phyloP scores from a whole-genome alignment of 306 rosid genomes.

The Cucumis hystrix region DNA sequence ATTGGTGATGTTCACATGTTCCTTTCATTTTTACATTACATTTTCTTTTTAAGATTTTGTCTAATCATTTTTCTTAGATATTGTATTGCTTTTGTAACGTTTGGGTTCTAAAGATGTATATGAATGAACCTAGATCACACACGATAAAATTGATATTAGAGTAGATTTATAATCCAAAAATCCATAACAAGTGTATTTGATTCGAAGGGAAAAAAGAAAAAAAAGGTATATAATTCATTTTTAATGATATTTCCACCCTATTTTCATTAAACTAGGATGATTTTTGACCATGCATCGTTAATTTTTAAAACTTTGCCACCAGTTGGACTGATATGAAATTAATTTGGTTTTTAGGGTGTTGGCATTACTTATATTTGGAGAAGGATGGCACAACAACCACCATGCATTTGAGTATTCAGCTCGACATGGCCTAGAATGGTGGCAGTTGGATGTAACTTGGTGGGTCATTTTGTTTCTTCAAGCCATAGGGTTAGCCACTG shows the following conservation, averaged over 20 bases:
- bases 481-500: constrained; percentile 39
- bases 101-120: no score
- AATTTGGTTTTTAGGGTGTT: constrained; percentile 23
- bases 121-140: no score
- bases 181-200: no score
- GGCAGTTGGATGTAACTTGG: constrained; percentile 66
- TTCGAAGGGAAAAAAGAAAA: no score
- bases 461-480: constrained; percentile 31
- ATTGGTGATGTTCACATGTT: constrained; percentile 27
- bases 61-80: neutral
- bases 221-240: no score
- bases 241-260: no score
- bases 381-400: constrained; percentile 73
- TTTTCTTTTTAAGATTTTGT: neutral
- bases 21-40: neutral
- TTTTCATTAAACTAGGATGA: no score
- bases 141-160: no score
- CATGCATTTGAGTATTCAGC: constrained; percentile 69
- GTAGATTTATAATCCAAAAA: no score
- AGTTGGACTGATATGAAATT: no score
- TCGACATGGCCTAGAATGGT: constrained; percentile 60
- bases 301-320: neutral
- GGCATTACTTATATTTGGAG: constrained; percentile 51
- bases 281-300: neutral
- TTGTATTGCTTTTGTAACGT: neutral